These are phyloP conservation scores for Rhizoclosmatium sp. DNA, from an alignment of 192 early-diverging fungal genomes.

Conservation along the genomic window DNA sequence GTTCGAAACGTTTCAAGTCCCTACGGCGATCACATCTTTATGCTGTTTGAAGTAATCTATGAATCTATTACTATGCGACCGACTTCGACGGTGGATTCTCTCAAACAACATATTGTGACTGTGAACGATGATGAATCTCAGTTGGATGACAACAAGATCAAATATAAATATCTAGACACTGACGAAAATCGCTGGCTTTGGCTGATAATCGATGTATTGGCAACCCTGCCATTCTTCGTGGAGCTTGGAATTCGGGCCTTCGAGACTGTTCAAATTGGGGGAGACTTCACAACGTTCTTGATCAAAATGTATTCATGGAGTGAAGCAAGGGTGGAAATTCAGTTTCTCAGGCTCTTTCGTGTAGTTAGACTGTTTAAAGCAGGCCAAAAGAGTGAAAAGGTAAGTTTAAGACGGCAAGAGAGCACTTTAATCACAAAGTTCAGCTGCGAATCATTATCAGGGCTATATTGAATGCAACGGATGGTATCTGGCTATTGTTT, in stretches of 20 bases:
- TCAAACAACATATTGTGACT: not conserved
- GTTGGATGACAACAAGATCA: not conserved
- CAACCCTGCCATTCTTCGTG: not conserved
- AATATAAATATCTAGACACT: not conserved
- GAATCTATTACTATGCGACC: not conserved
- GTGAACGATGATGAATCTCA: not conserved
- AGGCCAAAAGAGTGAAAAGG: constrained; percentile 1
- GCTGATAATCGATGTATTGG: constrained; percentile 4
- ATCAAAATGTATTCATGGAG: constrained; percentile 4
- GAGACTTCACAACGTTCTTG: not conserved
- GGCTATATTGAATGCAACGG: not conserved
- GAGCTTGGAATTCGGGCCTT: not conserved
- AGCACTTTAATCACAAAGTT: not conserved
- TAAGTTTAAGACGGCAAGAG: not conserved
- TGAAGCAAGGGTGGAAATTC: not conserved
- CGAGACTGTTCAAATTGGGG: not conserved
- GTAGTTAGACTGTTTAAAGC: constrained; percentile 1
- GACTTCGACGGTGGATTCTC: too few species aligned
- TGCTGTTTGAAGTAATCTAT: not conserved
- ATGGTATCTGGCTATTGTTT: constrained; percentile 1
- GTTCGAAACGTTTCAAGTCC: not conserved
- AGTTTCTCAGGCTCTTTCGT: not conserved
- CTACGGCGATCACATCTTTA: not conserved
- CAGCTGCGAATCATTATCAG: constrained; percentile 18
- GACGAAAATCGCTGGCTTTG: not conserved